Evolutionary conservation across 176 grass and related monocot species (phyloP), one percentile per base, ranked within the genome.

Genomic region (Eleusine coracana): DNA sequence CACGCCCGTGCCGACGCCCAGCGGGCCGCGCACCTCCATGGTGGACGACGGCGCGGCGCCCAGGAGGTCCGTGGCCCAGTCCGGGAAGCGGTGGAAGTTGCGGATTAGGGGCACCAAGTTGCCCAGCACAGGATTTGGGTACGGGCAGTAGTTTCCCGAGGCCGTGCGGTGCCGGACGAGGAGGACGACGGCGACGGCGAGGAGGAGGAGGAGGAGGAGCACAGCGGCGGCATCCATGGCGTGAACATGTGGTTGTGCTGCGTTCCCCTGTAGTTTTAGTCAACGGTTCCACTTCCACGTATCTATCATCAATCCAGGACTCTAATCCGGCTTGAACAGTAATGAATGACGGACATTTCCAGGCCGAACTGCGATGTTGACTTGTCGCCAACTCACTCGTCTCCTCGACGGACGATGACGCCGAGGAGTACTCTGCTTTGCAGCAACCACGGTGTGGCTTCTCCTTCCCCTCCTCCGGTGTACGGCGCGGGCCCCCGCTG

Each of bases 11-110:
- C 71, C 87, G 86, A 90, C 75, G 71, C 79, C 80, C 71, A 92
- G 75, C 12, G 67, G 25, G 49, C 67, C 71, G 36, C 81, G 50
- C 36, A 95, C 88, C 67, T 92, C 82, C 73, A 95, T 84, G 56
- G 90, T 95, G 85, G 40, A 84, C 18, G 88, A 20, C 7, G 93
- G 93, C 45, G 90, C 66, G 10, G 36, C 75, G 29, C 80, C 72
- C 44, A 95, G 75, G 58, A 84, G 85, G 66, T 87, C 90, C 12
- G 90, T 84, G 72, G 76, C 83, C 93, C 93, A 95, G 90, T 95
- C 93, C 68, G 92, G 90, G 79, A 95, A 88, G 61, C 90, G 90
- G 80, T 88, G 87, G 63, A 84, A 83, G 83, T 95, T 95, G 75
- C 76, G 82, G 82, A 90, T 37, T 36, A 92, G 42, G 4, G 87